Conservation (phyloP, 805 yeast genomes). For the Yarrowia osloensis region DNA sequence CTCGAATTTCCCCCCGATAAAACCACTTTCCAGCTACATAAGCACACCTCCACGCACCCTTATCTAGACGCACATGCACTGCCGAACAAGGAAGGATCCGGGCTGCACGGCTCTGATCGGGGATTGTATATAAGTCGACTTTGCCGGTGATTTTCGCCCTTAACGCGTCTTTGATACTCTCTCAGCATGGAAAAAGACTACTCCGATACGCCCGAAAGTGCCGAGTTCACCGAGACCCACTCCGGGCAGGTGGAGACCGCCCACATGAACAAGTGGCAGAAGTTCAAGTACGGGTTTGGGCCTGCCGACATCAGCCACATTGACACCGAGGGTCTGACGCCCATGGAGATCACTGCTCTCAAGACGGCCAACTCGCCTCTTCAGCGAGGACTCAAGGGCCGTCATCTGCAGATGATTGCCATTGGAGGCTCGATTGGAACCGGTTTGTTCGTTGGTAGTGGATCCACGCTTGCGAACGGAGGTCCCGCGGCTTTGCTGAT, state of each 20-base stretch:
- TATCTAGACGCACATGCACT: neutral
- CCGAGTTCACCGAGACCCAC: neutral
- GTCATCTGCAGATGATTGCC: constrained; percentile 44
- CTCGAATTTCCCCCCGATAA: neutral
- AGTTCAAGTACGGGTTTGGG: constrained; percentile 51
- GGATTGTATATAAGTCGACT: neutral
- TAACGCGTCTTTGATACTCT: no score
- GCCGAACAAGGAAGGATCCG: neutral
- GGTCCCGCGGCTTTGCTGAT: constrained; percentile 61
- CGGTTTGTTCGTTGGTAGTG: constrained; percentile 59
- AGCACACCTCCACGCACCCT: neutral
- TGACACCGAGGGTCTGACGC: constrained; percentile 39
- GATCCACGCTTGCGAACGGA: constrained; percentile 50
- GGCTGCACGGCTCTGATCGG: constrained; percentile 9
- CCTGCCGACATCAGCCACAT: constrained; percentile 48
- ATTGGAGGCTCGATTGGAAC: constrained; percentile 64
- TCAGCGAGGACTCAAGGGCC: constrained; percentile 45
- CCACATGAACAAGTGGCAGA: constrained; percentile 33
- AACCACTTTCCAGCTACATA: neutral
- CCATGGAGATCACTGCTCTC: constrained; percentile 43
- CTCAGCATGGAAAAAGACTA: constrained; percentile 4
- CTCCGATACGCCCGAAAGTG: neutral
- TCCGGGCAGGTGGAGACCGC: neutral
- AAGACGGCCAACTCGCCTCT: constrained; percentile 59
- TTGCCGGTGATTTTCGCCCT: no score